phyloP scores from a whole-genome alignment of 2,329 filamentous ascomycete genomes.

The Stagonosporopsis rhizophila region DNA sequence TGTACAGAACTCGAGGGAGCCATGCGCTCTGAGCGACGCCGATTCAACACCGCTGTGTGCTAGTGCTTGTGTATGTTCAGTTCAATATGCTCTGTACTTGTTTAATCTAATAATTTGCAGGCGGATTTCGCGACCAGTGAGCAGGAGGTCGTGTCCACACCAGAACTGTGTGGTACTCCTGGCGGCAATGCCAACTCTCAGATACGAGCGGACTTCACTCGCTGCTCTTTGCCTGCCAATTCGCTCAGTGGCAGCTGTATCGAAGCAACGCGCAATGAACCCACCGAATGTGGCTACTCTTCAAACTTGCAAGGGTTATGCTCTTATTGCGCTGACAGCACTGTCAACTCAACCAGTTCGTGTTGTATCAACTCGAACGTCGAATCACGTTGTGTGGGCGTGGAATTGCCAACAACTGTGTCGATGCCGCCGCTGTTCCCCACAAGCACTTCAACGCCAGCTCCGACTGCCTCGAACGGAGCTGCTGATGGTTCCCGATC shows the following conservation, averaged over 20 bases:
- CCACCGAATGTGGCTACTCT: conserved; percentile 83
- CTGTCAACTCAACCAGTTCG: conserved; percentile 90
- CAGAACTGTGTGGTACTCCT: conserved; percentile 72
- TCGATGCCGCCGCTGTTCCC: conserved; percentile 65
- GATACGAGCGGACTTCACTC: conserved; percentile 90
- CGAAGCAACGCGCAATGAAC: conserved; percentile 78
- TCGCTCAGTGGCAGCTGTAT: conserved; percentile 80
- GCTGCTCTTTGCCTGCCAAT: conserved; percentile 82
- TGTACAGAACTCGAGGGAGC: conserved; percentile 81
- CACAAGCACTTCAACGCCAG: conserved; percentile 66
- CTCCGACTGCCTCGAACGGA: conserved; percentile 47
- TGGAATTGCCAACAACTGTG: conserved; percentile 77
- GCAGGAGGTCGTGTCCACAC: conserved; percentile 79
- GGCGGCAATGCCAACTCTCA: conserved; percentile 71
- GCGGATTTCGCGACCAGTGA: conserved; percentile 88
- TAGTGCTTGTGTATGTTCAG: conserved; percentile 75
- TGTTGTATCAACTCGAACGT: conserved; percentile 87
- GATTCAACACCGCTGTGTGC: conserved; percentile 82
- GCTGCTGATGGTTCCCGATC: conserved; percentile 41
- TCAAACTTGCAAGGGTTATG: conserved; percentile 78
- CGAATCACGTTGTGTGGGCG: conserved; percentile 73
- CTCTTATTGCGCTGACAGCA: conserved; percentile 82
- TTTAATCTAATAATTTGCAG: conserved; percentile 53
- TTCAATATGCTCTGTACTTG: neutral
- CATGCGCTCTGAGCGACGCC: conserved; percentile 71